Evolutionary conservation across 148 eudicot species (phyloP), one percentile per base, ranked within the genome.

Genomic region (Chenopodium berlandieri): DNA sequence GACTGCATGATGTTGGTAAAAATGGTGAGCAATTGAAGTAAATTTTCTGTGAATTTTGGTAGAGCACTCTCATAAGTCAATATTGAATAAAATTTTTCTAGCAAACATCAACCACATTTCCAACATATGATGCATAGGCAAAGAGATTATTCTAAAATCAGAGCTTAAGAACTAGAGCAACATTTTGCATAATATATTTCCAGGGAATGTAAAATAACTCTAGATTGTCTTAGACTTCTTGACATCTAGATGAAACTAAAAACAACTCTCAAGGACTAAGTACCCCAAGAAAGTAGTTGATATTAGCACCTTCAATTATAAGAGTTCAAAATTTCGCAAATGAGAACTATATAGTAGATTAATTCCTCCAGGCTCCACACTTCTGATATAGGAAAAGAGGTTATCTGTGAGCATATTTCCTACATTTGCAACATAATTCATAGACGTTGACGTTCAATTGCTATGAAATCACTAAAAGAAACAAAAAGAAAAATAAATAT

Each of bases 401-500:
- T 50, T 31, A 58, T 63, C 17, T 63, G 32, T 37, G 34, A 63
- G 69, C 50, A 31, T 22, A 34, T 31, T 16, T 14, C 44, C 73
- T 9, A 66, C 70, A 25, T 25, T 25, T 23, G 37, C 70, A 30
- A 11, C 13, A 71, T 40, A 6, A 4, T 23, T 71, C 74, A 71
- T 25, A 27, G 7, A 32, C 27, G 10, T 69, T 32, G 73, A 69
- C 9, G 8, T 30, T 70, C 25, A 5, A 17, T n/a, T 37, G 32
- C 54, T 27, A 66, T 3, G 20, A 70, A 62, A 40, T 34, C 16
- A 69, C 71, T 16, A 77, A 63, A 82, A 54, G 54, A 34, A 27
- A 54, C 62, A 27, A 71, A 7, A 74, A 75, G 27, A 48, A 73
- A 71, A 30, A 44, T 77, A 79, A 63, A 67, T 54, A 34, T 85